Evolutionary conservation across 176 grass and related monocot species (phyloP), one percentile per base, ranked within the genome.

Genomic region (Otatea glauca): DNA sequence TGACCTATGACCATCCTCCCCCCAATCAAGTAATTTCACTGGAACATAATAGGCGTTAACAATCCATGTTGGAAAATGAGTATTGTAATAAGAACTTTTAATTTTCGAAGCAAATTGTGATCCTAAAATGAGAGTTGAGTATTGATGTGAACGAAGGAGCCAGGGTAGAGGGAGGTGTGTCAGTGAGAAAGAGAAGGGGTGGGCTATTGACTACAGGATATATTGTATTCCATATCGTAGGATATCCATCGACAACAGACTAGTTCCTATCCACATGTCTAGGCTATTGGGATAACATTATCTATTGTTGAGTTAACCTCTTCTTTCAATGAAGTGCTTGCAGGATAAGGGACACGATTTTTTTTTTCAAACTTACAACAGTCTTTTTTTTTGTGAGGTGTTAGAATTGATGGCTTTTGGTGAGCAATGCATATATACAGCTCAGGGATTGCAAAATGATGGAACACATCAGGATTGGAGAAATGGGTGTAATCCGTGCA

Each of bases 11-110:
- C 88, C 96, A 67, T 99, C 96, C 88, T 99, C 93, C 12, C 93
- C 96, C 93, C 96, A 99, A 6, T 99, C 91, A 75, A 96, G 96
- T 35, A 99, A 37, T 89, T 99, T 99, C 81, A 99, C 96, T 99
- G 88, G 44, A 56, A 81, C 67, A 65, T 25, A 78, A 83, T 24
- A 35, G 5, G 23, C 20, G 39, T 59, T 37, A 80, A 54, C 49
- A 83, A 51, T 7, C 27, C 23, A 62, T 34, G 37, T 74, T 41
- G 3, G 51, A 12, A 74, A 49, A 0, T 34, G 29, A 29, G 12
- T 68, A 9, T n/a, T 32, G 37, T 0, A 50, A 18, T 12, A 53
- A 71, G 2, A 72, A 51, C 5, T 18, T 77, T 43, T 43, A 18
- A 84, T 64, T 42, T 75, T 9, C 7, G 0, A 17, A 59, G 42